phyloP scores from a whole-genome alignment of 176 grass and related monocot genomes.

The Pharus latifolius region DNA sequence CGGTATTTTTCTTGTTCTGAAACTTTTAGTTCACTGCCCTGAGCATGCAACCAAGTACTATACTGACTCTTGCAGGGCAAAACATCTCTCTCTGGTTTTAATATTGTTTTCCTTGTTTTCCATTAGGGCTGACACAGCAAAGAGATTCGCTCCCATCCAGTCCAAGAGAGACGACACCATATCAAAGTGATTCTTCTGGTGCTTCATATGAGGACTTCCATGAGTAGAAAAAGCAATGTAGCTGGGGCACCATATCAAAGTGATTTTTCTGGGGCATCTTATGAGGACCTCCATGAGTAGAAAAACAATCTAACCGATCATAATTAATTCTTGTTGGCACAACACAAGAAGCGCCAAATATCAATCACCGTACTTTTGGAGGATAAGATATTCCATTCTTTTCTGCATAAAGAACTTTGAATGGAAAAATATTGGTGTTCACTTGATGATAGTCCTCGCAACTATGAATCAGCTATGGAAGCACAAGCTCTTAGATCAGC shows the following conservation, averaged over 20 bases:
- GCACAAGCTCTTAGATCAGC: background rate
- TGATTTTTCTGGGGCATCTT: conserved; percentile 77
- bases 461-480: background rate
- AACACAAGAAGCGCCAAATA: no score
- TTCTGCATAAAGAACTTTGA: background rate
- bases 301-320: background rate
- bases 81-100: background rate
- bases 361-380: background rate
- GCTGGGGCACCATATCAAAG: conserved; percentile 61
- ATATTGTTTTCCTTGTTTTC: background rate
- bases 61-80: background rate
- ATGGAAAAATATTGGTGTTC: background rate
- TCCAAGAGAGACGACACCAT: conserved; percentile 70
- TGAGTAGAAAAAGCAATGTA: conserved; percentile 31
- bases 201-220: conserved; percentile 90
- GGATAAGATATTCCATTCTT: background rate
- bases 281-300: conserved; percentile 85
- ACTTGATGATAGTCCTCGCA: background rate
- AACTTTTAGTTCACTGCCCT: background rate
- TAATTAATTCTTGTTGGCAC: background rate
- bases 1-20: conserved; percentile 19
- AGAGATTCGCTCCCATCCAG: conserved; percentile 84
- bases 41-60: background rate
- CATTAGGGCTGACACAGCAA: conserved; percentile 46
- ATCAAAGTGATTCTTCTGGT: conserved; percentile 88